Evolutionary conservation across 208 protist species (phyloP).

Genomic region (Trypanosoma theileri): DNA sequence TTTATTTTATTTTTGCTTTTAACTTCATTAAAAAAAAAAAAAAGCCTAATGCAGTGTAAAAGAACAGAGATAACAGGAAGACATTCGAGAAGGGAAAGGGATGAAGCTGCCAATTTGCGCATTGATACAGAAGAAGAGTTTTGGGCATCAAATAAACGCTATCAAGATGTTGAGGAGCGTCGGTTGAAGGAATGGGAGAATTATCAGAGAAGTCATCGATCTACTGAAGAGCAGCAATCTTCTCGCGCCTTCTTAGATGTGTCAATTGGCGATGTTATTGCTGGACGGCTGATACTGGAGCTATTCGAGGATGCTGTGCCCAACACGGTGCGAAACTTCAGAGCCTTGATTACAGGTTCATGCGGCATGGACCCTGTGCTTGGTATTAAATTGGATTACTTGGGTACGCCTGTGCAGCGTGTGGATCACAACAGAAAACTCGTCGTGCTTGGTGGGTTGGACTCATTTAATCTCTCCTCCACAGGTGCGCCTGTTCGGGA

Average conservation of each 20-base stretch:
- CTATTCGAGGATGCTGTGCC: slow-evolving; percentile 87
- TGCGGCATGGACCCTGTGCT: slow-evolving; percentile 50
- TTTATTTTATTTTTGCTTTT: slow-evolving; percentile 1
- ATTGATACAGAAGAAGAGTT: slow-evolving; percentile 19
- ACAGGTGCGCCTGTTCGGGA: slow-evolving; percentile 46
- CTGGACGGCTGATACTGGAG: slow-evolving; percentile 84
- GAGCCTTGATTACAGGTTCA: slow-evolving; percentile 77
- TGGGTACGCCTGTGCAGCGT: slow-evolving; percentile 54
- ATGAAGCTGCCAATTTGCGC: slow-evolving; percentile 1
- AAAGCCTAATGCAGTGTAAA: slow-evolving; percentile 10
- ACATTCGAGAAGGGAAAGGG: slow-evolving; percentile 11
- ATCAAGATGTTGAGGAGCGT: slow-evolving; percentile 76
- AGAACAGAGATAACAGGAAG: neutral
- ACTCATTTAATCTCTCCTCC: slow-evolving; percentile 31
- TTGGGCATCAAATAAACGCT: slow-evolving; percentile 34
- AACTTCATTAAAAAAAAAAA: neutral
- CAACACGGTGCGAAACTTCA: slow-evolving; percentile 89
- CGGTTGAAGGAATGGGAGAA: slow-evolving; percentile 89
- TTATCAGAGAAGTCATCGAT: slow-evolving; percentile 78
- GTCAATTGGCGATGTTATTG: slow-evolving; percentile 65
- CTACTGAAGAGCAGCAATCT: slow-evolving; percentile 67
- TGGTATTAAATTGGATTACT: slow-evolving; percentile 75
- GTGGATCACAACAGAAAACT: slow-evolving; percentile 60
- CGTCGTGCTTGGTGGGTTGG: slow-evolving; percentile 53
- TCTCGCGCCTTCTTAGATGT: slow-evolving; percentile 84